Evolutionary conservation across 805 yeast genomes (phyloP).

Genomic region (Zygoascus bituminiphila): DNA sequence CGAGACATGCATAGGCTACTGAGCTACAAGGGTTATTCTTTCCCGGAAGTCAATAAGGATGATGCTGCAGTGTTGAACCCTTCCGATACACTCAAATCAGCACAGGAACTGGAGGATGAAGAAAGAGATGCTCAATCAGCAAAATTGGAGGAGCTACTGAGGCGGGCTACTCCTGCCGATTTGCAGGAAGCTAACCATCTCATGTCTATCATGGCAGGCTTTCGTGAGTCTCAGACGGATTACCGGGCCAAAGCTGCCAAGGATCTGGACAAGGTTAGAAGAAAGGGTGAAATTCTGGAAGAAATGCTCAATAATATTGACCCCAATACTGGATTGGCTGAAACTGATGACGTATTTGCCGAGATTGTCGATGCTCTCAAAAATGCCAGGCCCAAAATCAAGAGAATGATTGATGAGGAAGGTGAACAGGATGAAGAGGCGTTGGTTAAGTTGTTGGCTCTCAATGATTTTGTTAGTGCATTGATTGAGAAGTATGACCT

Average conservation of each 20-base stretch:
- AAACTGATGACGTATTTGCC: constrained; percentile 57
- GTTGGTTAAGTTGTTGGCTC: constrained; percentile 52
- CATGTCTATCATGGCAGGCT: constrained; percentile 98
- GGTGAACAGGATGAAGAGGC: constrained; percentile 55
- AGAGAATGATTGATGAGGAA: constrained; percentile 69
- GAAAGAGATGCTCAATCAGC: constrained; percentile 91
- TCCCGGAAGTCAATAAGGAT: constrained; percentile 85
- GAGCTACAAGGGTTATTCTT: constrained; percentile 81
- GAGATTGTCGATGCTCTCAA: constrained; percentile 76
- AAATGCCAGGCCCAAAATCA: constrained; percentile 78
- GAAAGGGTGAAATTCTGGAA: constrained; percentile 78
- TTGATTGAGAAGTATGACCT: constrained; percentile 59
- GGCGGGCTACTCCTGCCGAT: constrained; percentile 94
- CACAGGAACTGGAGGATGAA: constrained; percentile 85
- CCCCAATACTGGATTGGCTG: constrained; percentile 30
- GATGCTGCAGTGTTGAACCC: constrained; percentile 93
- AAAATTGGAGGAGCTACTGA: constrained; percentile 86
- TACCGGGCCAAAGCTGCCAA: constrained; percentile 72
- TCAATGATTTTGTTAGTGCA: constrained; percentile 70
- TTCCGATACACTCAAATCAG: constrained; percentile 73
- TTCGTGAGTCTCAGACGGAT: constrained; percentile 68
- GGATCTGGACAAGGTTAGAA: constrained; percentile 72
- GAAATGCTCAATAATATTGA: constrained; percentile 60
- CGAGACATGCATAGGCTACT: constrained; percentile 93
- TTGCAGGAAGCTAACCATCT: constrained; percentile 91